These are phyloP conservation scores for Suillus brevipes DNA, from an alignment of 768 basidiomycete species.

Conservation along the genomic window DNA sequence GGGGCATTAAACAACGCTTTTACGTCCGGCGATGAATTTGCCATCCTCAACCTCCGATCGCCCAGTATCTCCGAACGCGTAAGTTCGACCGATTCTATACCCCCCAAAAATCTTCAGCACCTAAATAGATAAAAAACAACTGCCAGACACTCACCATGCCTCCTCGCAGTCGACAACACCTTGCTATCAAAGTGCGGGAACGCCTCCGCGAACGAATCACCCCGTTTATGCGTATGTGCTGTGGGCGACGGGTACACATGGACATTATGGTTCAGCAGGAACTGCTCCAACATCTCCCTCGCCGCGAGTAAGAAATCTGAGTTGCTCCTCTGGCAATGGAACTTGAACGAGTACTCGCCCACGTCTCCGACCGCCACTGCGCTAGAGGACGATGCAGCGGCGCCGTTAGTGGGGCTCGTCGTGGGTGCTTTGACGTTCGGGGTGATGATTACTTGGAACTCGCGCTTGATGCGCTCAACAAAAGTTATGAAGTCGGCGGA, in stretches of 20 bases:
- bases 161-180: conserved; percentile 76
- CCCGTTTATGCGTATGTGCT: conserved; percentile 78
- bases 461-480: conserved; percentile 88
- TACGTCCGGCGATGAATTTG: conserved; percentile 91
- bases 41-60: conserved; percentile 75
- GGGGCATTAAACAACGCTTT: conserved; percentile 92
- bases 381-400: conserved; percentile 36
- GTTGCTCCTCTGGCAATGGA: conserved; percentile 92
- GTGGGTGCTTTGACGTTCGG: conserved; percentile 64
- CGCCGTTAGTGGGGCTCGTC: conserved; percentile 47
- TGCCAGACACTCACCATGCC: conserved; percentile 49
- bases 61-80: conserved; percentile 67
- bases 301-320: conserved; percentile 90
- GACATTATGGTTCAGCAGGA: conserved; percentile 79
- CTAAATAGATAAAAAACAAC: conserved; percentile 36
- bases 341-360: conserved; percentile 88
- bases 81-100: conserved; percentile 73
- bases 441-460: conserved; percentile 87
- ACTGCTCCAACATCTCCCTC: conserved; percentile 91
- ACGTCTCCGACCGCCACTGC: conserved; percentile 22
- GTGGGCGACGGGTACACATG: conserved; percentile 79
- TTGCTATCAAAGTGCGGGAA: conserved; percentile 98
- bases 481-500: conserved; percentile 86
- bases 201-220: conserved; percentile 92
- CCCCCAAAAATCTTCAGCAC: conserved; percentile 8